A percentile compares a stretch with the other conserved stretches of the same genome.
These are phyloP conservation scores for Botrytis sinoallii DNA, from an alignment of 2,329 filamentous ascomycete genomes.

Conservation along the genomic window DNA sequence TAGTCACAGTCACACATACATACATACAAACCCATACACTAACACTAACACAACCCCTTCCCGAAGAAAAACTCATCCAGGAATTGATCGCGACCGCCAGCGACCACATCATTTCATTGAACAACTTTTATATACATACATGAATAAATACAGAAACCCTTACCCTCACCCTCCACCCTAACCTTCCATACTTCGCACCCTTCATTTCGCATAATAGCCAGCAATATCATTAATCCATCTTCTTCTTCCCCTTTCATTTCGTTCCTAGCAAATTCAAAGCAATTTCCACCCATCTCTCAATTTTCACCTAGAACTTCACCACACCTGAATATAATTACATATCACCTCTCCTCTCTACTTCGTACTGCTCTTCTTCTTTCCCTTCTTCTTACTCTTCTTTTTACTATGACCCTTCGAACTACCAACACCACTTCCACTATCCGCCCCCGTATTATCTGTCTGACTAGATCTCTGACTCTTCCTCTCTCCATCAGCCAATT, in stretches of 20 bases:
- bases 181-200: not conserved
- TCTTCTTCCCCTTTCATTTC: not conserved
- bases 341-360: not conserved
- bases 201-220: not conserved
- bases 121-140: slow-evolving; percentile 10
- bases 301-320: not conserved
- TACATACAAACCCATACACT: too few relatives aligned
- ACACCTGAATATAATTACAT: not conserved
- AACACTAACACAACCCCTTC: not conserved
- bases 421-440: not conserved
- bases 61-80: not conserved
- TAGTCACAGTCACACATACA: not conserved
- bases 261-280: not conserved
- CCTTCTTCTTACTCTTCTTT: slow-evolving; percentile 11
- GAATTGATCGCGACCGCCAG: not conserved
- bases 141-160: not conserved
- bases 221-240: slow-evolving; percentile 7
- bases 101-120: not conserved
- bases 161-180: too few relatives aligned
- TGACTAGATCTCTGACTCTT: slow-evolving; percentile 10
- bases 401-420: not conserved
- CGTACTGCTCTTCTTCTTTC: not conserved
- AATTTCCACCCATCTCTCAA: not conserved
- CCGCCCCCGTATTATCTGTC: not conserved
- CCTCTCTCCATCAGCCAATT: not conserved